Evolutionary conservation across 108 stramenopile species (phyloP).

Genomic region (Fragilaria crotonensis): DNA sequence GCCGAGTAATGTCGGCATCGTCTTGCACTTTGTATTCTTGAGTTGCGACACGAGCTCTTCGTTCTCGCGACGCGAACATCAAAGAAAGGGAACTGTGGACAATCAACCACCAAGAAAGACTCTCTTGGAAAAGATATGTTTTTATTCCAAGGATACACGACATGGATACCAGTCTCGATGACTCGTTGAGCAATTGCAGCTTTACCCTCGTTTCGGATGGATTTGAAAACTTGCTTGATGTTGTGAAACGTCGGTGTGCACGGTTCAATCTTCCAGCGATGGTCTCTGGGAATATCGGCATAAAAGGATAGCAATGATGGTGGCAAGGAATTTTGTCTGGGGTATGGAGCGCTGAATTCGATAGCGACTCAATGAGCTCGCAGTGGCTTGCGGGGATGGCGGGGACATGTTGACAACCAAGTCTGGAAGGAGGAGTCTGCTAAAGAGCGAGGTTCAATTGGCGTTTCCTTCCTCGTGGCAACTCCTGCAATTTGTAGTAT

Average conservation of each 20-base stretch:
- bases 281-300: conserved; percentile 37
- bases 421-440: no score
- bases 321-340: conserved; percentile 10
- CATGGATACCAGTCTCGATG: conserved; percentile 14
- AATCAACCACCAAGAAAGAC: neutral
- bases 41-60: no score
- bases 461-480: no score
- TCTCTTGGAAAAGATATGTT: neutral
- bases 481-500: conserved; percentile 7
- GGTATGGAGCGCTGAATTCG: neutral
- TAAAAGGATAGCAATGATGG: conserved; percentile 53
- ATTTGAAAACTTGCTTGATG: neutral
- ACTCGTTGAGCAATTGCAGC: conserved; percentile 23
- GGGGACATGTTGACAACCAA: neutral
- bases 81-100: neutral
- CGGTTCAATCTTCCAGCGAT: neutral
- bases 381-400: conserved; percentile 13
- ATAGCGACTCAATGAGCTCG: neutral
- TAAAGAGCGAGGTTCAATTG: no score
- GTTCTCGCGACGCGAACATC: neutral
- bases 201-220: neutral
- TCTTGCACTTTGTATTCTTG: no score
- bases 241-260: neutral
- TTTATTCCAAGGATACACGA: conserved; percentile 14
- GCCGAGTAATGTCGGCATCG: neutral